phyloP scores from a whole-genome alignment of 2,329 filamentous ascomycete species.

The Fusarium beomiforme region DNA sequence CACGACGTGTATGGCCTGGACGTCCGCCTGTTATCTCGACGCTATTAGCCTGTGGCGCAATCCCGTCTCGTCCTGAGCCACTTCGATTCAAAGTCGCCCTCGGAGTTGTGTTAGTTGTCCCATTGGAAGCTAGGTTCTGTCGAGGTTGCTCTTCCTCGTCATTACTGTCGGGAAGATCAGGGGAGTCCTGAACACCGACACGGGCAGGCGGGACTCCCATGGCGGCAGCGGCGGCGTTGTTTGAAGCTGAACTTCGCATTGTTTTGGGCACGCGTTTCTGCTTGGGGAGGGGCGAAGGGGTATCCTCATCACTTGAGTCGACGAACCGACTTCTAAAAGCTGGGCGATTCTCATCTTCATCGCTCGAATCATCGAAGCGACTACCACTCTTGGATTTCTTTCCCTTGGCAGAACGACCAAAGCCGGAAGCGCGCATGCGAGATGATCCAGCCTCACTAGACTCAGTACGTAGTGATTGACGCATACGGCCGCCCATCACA shows the following conservation, averaged over 20 bases:
- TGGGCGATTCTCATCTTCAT: slow-evolving; percentile 59
- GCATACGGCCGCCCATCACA: slow-evolving; percentile 54
- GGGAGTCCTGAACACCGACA: slow-evolving; percentile 61
- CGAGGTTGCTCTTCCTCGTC: slow-evolving; percentile 53
- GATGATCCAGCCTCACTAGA: slow-evolving; percentile 50
- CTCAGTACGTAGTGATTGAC: slow-evolving; percentile 56
- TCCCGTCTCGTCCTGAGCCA: slow-evolving; percentile 54
- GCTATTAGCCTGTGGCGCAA: slow-evolving; percentile 39
- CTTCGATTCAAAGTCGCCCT: slow-evolving; percentile 51
- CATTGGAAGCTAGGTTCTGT: slow-evolving; percentile 6
- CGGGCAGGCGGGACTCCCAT: slow-evolving; percentile 53
- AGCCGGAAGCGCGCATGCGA: slow-evolving; percentile 55
- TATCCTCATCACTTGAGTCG: slow-evolving; percentile 73
- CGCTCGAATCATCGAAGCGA: slow-evolving; percentile 78
- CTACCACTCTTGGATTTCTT: slow-evolving; percentile 57
- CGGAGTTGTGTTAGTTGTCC: slow-evolving; percentile 20
- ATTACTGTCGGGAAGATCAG: slow-evolving; percentile 69
- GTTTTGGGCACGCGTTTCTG: slow-evolving; percentile 49
- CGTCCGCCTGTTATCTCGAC: slow-evolving; percentile 34
- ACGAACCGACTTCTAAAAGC: slow-evolving; percentile 67
- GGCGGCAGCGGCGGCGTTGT: slow-evolving; percentile 48
- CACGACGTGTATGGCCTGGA: slow-evolving; percentile 52
- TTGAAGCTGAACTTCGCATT: slow-evolving; percentile 44
- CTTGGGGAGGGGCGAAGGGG: slow-evolving; percentile 34
- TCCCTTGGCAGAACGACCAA: slow-evolving; percentile 52